A percentile compares a stretch with the other conserved stretches of the same genome.
These are phyloP conservation scores for Apocynum venetum DNA, from an alignment of 257 asterid species.

Conservation along the genomic window DNA sequence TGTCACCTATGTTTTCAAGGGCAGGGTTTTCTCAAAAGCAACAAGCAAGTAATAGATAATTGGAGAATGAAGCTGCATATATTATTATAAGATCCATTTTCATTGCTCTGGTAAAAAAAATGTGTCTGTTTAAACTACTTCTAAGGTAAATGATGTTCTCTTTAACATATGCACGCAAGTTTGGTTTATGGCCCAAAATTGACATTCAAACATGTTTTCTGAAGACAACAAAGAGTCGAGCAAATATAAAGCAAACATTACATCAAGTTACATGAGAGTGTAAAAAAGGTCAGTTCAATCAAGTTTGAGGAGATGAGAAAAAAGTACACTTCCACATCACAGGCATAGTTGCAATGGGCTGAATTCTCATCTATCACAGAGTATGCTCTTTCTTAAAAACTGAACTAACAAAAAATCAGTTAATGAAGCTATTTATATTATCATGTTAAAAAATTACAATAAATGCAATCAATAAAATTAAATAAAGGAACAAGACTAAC, in stretches of 20 bases:
- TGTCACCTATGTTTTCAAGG: too few relatives aligned
- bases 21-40: too few relatives aligned
- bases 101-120: too few relatives aligned
- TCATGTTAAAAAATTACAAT: neutral
- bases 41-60: too few relatives aligned
- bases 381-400: neutral
- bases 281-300: neutral
- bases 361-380: neutral
- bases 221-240: too few relatives aligned
- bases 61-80: too few relatives aligned
- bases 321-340: neutral
- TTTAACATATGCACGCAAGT: too few relatives aligned
- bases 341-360: neutral
- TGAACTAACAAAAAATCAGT: neutral
- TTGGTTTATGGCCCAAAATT: too few relatives aligned
- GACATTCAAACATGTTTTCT: too few relatives aligned
- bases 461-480: neutral
- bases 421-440: neutral
- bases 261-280: neutral
- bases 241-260: neutral
- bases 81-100: too few relatives aligned
- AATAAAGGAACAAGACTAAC: constrained; percentile 30
- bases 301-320: neutral
- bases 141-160: too few relatives aligned
- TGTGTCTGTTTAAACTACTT: too few relatives aligned